A percentile compares a stretch with the other conserved stretches of the same genome.
phyloP scores from a whole-genome alignment of 805 yeast genomes.

The Starmerella riodocensis region DNA sequence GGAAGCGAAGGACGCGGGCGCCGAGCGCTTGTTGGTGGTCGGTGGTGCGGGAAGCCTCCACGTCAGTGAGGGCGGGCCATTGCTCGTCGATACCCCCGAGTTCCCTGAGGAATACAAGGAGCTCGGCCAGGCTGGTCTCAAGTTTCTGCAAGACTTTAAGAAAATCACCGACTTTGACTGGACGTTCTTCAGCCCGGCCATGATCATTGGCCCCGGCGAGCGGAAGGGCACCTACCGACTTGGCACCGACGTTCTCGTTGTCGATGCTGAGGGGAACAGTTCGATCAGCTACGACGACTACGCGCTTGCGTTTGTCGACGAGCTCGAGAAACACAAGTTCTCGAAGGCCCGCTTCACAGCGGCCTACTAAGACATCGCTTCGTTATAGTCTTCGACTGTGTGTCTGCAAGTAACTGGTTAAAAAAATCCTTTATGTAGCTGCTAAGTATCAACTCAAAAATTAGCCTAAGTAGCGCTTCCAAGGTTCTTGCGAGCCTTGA shows the following conservation, averaged over 20 bases:
- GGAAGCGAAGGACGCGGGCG: slow-evolving; percentile 10
- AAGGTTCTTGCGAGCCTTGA: too few species aligned
- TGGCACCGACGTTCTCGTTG: slow-evolving; percentile 6
- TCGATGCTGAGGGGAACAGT: slow-evolving; percentile 10
- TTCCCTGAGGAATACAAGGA: slow-evolving; percentile 12
- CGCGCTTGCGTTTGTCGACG: slow-evolving; percentile 14
- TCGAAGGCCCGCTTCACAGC: slow-evolving; percentile 10
- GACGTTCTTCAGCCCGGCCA: slow-evolving; percentile 13
- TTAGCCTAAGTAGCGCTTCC: too few species aligned
- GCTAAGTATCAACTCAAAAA: too few species aligned
- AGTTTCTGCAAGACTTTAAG: slow-evolving; percentile 3
- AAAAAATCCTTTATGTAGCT: too few species aligned
- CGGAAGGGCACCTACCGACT: slow-evolving; percentile 10
- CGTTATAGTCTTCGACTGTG: too few species aligned
- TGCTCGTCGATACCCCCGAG: slow-evolving; percentile 9
- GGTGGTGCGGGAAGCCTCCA: slow-evolving; percentile 15
- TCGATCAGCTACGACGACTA: slow-evolving; percentile 15
- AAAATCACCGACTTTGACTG: slow-evolving; percentile 10
- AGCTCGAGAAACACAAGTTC: slow-evolving; percentile 10
- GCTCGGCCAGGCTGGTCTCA: slow-evolving; percentile 5
- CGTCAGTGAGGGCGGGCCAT: slow-evolving; percentile 11
- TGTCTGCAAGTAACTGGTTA: background rate
- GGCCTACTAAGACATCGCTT: slow-evolving; percentile 12
- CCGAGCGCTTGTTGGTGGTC: slow-evolving; percentile 10
- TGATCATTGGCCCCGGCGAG: slow-evolving; percentile 7